A percentile compares a stretch with the other conserved stretches of the same genome.
These are phyloP conservation scores for Leccinum ponderosum DNA, from an alignment of 1,284 basidiomycete species.

Conservation along the genomic window DNA sequence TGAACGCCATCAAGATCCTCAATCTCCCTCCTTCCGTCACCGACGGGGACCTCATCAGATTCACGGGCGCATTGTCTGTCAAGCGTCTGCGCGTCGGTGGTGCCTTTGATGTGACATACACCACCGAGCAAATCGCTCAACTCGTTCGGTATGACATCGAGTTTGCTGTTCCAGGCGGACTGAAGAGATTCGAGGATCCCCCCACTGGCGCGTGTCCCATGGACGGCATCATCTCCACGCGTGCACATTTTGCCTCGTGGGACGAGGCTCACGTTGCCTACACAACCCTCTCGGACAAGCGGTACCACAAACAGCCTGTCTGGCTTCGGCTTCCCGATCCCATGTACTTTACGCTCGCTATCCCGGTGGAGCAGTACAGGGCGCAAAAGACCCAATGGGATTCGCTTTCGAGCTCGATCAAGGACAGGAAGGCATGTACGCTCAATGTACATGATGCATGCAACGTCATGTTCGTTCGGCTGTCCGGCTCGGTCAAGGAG, in stretches of 20 bases:
- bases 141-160: constrained; percentile 22
- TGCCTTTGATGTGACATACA: neutral
- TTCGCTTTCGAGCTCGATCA: constrained; percentile 36
- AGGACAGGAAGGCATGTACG: constrained; percentile 33
- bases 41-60: constrained; percentile 21
- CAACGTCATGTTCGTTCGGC: constrained; percentile 24
- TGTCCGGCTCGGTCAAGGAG: constrained; percentile 43
- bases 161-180: constrained; percentile 15
- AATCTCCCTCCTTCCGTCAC: constrained; percentile 25
- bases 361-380: constrained; percentile 48
- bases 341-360: constrained; percentile 45
- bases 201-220: constrained; percentile 6
- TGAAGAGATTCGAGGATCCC: constrained; percentile 23
- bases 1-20: constrained; percentile 35
- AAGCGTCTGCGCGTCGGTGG: constrained; percentile 20
- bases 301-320: constrained; percentile 34
- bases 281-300: constrained; percentile 28
- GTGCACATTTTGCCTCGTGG: constrained; percentile 46
- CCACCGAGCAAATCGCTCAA: constrained; percentile 11
- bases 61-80: constrained; percentile 23
- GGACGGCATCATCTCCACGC: constrained; percentile 35
- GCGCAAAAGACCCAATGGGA: constrained; percentile 53
- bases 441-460: constrained; percentile 23
- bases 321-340: constrained; percentile 44
- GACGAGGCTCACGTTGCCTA: constrained; percentile 44